A percentile compares a stretch with the other conserved stretches of the same genome.
phyloP scores from a whole-genome alignment of 495 filamentous ascomycete species.

The Daldinia caldariorum region DNA sequence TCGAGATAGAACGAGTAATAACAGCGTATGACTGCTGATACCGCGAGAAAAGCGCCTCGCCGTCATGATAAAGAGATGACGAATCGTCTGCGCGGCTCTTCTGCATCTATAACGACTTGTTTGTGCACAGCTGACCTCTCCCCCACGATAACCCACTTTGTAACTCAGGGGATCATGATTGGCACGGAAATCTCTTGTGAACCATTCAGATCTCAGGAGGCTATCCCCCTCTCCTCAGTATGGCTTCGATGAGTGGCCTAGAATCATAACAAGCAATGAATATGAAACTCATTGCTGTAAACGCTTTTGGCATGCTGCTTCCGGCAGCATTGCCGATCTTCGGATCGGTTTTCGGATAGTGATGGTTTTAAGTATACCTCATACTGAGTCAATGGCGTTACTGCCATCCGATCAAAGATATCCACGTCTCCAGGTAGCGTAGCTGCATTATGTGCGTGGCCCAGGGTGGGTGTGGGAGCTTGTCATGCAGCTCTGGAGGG shows the following conservation, averaged over 20 bases:
- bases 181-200: constrained; percentile 30
- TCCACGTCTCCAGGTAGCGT: constrained; percentile 24
- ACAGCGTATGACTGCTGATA: constrained; percentile 11
- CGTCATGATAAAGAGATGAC: constrained; percentile 22
- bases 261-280: constrained; percentile 22
- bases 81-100: constrained; percentile 21
- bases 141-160: constrained; percentile 41
- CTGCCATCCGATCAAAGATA: constrained; percentile 29
- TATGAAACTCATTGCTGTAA: constrained; percentile 24
- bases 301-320: constrained; percentile 15
- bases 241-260: constrained; percentile 24
- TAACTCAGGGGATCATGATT: constrained; percentile 32
- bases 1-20: constrained; percentile 6
- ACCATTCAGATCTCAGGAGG: constrained; percentile 24
- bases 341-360: constrained; percentile 38
- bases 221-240: constrained; percentile 26
- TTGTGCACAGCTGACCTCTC: constrained; percentile 25
- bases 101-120: constrained; percentile 16
- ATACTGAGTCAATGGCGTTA: constrained; percentile 31
- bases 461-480: constrained; percentile 18
- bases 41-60: background rate
- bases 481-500: constrained; percentile 37
- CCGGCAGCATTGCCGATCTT: constrained; percentile 32
- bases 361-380: constrained; percentile 21
- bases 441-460: constrained; percentile 26